Evolutionary conservation across 2,329 filamentous ascomycete genomes (phyloP).

Genomic region (Lecanicillium sp.): DNA sequence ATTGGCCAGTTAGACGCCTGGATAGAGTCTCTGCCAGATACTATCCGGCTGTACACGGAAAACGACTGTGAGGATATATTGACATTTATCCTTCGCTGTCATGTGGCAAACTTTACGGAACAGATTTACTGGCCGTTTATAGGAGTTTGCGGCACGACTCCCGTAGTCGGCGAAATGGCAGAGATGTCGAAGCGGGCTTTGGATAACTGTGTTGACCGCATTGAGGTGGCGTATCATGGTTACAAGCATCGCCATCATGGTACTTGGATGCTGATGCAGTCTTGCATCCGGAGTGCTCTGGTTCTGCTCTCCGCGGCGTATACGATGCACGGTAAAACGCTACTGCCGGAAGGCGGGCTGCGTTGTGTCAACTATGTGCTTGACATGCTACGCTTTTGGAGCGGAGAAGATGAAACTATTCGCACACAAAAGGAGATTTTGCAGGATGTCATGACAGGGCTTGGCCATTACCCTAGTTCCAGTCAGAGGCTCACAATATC

Average conservation of each 20-base stretch:
- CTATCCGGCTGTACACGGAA: constrained; percentile 13
- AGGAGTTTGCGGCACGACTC: constrained; percentile 2
- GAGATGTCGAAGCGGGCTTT: constrained; percentile 11
- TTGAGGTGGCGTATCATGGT: constrained; percentile 20
- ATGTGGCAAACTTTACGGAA: constrained; percentile 21
- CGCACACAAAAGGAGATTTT: too few relatives aligned
- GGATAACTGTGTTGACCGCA: neutral
- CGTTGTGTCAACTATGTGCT: too few relatives aligned
- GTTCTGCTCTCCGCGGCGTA: constrained; percentile 17
- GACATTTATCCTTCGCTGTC: constrained; percentile 24
- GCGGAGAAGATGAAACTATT: too few relatives aligned
- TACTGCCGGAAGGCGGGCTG: too few relatives aligned
- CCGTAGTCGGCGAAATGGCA: neutral
- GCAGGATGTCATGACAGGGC: too few relatives aligned
- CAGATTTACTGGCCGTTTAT: constrained; percentile 28
- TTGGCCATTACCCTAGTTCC: too few relatives aligned
- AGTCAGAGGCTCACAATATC: too few relatives aligned
- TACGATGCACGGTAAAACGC: constrained; percentile 12
- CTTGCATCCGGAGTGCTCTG: constrained; percentile 22
- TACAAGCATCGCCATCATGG: constrained; percentile 24
- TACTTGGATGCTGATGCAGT: constrained; percentile 23
- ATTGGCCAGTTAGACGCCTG: constrained; percentile 17
- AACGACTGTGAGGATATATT: constrained; percentile 18
- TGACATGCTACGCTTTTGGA: too few relatives aligned
- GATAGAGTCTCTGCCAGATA: constrained; percentile 16